phyloP scores from a whole-genome alignment of 352 stramenopile species.

The Blastocystis sp. region DNA sequence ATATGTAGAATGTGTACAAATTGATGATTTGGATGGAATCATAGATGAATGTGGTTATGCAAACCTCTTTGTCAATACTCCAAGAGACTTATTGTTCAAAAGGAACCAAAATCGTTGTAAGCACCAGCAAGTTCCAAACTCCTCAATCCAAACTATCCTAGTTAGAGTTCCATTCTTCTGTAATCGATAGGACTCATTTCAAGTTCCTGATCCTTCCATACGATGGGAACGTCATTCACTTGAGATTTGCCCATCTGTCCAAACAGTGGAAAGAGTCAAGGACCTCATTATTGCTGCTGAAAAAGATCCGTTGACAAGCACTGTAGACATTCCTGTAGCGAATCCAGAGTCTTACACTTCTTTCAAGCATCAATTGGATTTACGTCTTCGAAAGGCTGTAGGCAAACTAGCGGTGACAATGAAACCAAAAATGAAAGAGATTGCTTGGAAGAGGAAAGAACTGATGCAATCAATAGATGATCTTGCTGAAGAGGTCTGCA shows the following conservation, averaged over 20 bases:
- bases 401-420: neutral
- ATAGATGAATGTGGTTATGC: neutral
- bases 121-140: neutral
- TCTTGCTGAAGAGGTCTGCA: neutral
- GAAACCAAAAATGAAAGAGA: neutral
- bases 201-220: neutral
- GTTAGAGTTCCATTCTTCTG: neutral
- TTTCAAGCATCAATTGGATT: slow-evolving; percentile 3
- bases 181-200: neutral
- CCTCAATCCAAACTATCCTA: neutral
- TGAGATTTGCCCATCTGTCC: neutral
- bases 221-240: neutral
- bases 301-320: neutral
- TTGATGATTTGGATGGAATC: neutral
- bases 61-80: neutral
- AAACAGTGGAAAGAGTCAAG: neutral
- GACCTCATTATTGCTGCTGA: neutral
- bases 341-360: neutral
- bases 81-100: neutral
- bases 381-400: neutral
- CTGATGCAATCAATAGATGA: neutral
- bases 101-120: neutral
- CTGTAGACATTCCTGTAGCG: neutral
- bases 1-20: neutral
- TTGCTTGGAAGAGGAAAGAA: neutral